phyloP scores from a whole-genome alignment of 2,329 filamentous ascomycete species.

The Colletotrichum sp. region DNA sequence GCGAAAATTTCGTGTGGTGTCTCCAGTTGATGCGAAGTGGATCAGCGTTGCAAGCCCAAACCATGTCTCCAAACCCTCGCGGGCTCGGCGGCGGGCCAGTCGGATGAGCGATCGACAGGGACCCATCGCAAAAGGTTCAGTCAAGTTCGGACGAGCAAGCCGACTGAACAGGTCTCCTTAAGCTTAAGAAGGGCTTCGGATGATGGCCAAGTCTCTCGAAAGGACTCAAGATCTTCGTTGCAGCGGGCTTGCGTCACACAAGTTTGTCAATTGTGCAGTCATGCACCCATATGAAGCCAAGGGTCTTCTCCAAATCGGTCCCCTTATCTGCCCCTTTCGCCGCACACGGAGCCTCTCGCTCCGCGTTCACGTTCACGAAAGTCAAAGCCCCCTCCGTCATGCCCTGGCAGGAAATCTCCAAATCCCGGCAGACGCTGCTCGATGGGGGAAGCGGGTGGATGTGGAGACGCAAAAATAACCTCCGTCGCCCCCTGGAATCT shows the following conservation, averaged over 20 bases:
- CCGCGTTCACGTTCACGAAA: not conserved
- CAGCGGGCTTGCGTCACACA: not conserved
- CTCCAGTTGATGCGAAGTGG: not conserved
- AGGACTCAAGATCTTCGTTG: not conserved
- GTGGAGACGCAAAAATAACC: slow-evolving; percentile 4
- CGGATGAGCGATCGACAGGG: not conserved
- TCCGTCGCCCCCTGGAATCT: slow-evolving; percentile 1
- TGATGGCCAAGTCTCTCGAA: not conserved
- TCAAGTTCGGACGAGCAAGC: not conserved
- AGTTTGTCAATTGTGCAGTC: not conserved
- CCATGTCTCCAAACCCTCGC: not conserved
- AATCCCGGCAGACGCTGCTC: not conserved
- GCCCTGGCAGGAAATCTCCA: not conserved
- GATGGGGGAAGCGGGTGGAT: not conserved
- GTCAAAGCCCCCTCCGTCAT: slow-evolving; percentile 3
- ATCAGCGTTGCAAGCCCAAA: not conserved
- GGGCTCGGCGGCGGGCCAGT: not conserved
- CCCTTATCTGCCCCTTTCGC: not conserved
- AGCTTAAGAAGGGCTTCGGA: not conserved
- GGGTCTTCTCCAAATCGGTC: not conserved
- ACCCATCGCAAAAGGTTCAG: not conserved
- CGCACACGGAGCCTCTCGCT: slow-evolving; percentile 5
- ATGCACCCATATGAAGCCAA: not conserved
- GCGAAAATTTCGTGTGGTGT: not conserved
- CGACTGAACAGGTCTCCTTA: not conserved